Evolutionary conservation across 345 rosid genomes (phyloP), one percentile per base, ranked within the genome.

Genomic region (Cardamine chenopodiifolia): DNA sequence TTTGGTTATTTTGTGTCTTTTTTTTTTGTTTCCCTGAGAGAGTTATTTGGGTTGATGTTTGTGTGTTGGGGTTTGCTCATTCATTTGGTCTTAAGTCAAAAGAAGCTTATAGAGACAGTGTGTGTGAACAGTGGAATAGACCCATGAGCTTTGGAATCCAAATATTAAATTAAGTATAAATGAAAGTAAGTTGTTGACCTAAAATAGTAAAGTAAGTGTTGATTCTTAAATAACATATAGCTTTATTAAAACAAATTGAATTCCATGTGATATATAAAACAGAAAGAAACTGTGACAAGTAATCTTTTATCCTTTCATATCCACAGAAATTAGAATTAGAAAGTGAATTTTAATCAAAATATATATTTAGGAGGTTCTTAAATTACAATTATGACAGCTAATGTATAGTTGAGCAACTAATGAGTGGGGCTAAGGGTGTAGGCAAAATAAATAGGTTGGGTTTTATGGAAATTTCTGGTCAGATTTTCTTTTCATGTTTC

Each of bases 11-110:
- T 44, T 70, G 22, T 52, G 34, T 18, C 3, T n/a, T 2, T 1
- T 19, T 39, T 8, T 6, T 26, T 32, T 18, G 44, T 6, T 6
- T 28, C 15, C 18, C 14, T 49, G 62, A 35, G 48, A 70, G 66
- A 65, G 58, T 13, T 64, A 39, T 71, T 39, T 17, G 67, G 72
- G 62, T 26, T 42, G 39, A 48, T 64, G 76, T 56, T 31, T 60
- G 34, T 29, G 74, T 53, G 64, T 52, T 55, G 57, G 28, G 74
- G 54, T 56, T 74, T 75, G 73, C 64, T 44, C 20, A 62, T 69
- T 62, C 79, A 40, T 75, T 68, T 76, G 59, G 79, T 76, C 59
- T 71, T 64, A 77, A 64, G 76, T 77, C 66, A 71, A 70, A 77
- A 68, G 35, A 56, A 70, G 59, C 54, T 44, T 40, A 65, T 53